Evolutionary conservation across 257 asterid species (phyloP).

Genomic region (Nicotiana paniculata): DNA sequence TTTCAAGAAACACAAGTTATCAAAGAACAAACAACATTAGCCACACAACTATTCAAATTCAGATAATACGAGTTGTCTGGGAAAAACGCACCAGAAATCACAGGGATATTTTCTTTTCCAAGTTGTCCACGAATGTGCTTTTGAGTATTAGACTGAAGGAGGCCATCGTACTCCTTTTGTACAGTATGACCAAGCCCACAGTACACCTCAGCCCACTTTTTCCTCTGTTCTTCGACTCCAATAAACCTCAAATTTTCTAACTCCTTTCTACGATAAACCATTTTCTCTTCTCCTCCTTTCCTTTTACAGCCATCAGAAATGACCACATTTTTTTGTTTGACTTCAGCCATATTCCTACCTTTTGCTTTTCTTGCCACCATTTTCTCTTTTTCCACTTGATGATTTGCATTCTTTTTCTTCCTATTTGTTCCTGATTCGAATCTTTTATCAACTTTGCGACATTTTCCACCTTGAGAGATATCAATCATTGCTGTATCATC

Average conservation of each 20-base stretch:
- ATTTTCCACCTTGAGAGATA: constrained; percentile 10
- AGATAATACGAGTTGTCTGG: not conserved
- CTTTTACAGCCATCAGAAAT: not conserved
- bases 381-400: not conserved
- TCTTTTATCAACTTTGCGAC: not conserved
- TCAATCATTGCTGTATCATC: constrained; percentile 35
- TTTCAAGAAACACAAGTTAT: not conserved
- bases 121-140: constrained; percentile 32
- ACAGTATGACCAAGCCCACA: constrained; percentile 54
- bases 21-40: not conserved
- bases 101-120: constrained; percentile 22
- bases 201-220: constrained; percentile 66
- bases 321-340: not conserved
- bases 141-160: constrained; percentile 22
- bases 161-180: constrained; percentile 52
- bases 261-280: constrained; percentile 49
- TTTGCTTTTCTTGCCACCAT: constrained; percentile 21
- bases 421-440: not conserved
- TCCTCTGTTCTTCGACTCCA: constrained; percentile 55
- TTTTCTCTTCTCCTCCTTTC: constrained; percentile 29
- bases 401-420: constrained; percentile 4
- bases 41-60: not conserved
- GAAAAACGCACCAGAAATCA: constrained; percentile 29
- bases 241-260: constrained; percentile 58
- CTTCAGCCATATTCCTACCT: constrained; percentile 23